A percentile compares a stretch with the other conserved stretches of the same genome.
phyloP scores from a whole-genome alignment of 2,329 filamentous ascomycete species.

The Claviceps pusilla region DNA sequence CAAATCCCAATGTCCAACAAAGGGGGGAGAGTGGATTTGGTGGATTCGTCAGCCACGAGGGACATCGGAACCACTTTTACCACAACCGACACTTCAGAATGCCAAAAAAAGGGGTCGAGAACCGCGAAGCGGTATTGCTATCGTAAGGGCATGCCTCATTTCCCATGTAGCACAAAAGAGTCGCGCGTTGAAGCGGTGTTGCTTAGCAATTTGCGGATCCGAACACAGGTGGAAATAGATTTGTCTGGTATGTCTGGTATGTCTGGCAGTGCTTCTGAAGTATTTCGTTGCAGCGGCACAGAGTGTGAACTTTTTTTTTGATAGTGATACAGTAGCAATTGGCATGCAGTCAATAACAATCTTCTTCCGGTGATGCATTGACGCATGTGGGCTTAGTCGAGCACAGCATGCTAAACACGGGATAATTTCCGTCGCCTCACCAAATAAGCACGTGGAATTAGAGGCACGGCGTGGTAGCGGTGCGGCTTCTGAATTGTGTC shows the following conservation, averaged over 20 bases:
- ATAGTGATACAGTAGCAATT: not conserved
- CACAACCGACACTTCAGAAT: not conserved
- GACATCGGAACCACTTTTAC: not conserved
- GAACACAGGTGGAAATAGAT: not conserved
- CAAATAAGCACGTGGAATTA: too few relatives aligned
- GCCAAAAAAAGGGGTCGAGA: not conserved
- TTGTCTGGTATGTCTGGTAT: too few relatives aligned
- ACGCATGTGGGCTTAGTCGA: too few relatives aligned
- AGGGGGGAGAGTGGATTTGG: not conserved
- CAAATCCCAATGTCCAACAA: not conserved
- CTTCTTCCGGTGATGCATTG: not conserved
- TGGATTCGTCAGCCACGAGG: not conserved
- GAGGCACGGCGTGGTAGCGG: not conserved
- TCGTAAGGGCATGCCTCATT: not conserved
- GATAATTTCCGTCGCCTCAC: too few relatives aligned
- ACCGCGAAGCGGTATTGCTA: not conserved
- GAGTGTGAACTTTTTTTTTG: not conserved
- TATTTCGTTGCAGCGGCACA: not conserved
- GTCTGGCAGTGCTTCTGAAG: not conserved
- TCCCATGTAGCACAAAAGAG: not conserved
- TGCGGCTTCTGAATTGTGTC: not conserved
- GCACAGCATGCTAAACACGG: too few relatives aligned
- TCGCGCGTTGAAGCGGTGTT: not conserved
- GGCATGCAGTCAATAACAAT: not conserved
- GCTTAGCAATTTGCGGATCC: not conserved